Conservation (phyloP, 2,329 filamentous ascomycete species). For the Helicocarpus griseus region DNA sequence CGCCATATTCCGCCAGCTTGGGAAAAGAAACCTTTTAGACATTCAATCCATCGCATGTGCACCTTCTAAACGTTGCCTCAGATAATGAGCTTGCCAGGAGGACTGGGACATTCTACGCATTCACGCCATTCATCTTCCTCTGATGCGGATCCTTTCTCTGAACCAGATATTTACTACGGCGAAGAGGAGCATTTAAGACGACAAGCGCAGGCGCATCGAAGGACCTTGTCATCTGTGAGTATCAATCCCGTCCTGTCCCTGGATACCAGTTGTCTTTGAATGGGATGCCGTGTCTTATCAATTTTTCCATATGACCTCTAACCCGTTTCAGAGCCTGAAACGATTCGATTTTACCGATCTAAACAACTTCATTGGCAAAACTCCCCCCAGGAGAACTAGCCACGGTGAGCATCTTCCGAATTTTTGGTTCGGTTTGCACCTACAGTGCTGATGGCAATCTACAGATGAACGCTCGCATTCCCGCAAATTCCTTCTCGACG, state of each 20-base stretch:
- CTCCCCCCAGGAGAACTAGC: slow-evolving; percentile 32
- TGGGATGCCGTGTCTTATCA: not conserved
- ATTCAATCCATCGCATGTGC: not conserved
- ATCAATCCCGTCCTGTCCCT: not conserved
- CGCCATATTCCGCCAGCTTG: too few species aligned
- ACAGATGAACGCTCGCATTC: slow-evolving; percentile 64
- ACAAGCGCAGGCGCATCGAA: slow-evolving; percentile 2
- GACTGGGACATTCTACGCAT: not conserved
- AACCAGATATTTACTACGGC: slow-evolving; percentile 52
- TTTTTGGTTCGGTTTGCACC: not conserved
- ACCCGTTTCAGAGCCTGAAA: slow-evolving; percentile 24
- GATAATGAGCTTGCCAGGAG: slow-evolving; percentile 32
- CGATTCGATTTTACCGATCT: slow-evolving; percentile 29
- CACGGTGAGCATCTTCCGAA: slow-evolving; percentile 28
- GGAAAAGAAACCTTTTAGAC: too few species aligned
- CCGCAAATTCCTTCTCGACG: slow-evolving; percentile 76
- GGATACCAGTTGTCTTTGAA: not conserved
- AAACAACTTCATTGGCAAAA: slow-evolving; percentile 23
- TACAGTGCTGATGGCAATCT: slow-evolving; percentile 11
- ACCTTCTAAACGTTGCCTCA: not conserved
- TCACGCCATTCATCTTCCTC: slow-evolving; percentile 15
- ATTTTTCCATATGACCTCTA: not conserved
- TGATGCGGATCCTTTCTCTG: slow-evolving; percentile 47
- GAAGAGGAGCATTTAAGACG: slow-evolving; percentile 27
- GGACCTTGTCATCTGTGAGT: slow-evolving; percentile 4